These are phyloP conservation scores for Colletotrichum sublineola DNA, from an alignment of 2,329 filamentous ascomycete species.

Conservation along the genomic window DNA sequence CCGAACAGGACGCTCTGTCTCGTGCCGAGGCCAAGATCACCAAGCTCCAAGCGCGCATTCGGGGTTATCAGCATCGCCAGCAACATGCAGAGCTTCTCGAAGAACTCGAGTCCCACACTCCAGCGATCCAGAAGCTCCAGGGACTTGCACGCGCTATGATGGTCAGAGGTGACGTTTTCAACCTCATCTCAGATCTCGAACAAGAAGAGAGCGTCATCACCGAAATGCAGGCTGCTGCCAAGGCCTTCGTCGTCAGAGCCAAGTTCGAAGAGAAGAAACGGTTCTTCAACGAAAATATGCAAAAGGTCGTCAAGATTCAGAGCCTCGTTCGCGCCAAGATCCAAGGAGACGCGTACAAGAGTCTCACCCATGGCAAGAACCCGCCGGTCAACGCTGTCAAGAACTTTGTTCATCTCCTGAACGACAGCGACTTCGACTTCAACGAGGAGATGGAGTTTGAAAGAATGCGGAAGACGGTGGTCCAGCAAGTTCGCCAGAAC, in stretches of 20 bases:
- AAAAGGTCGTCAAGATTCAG: conserved; percentile 98
- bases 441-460: conserved; percentile 99
- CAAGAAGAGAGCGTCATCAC: conserved; percentile 83
- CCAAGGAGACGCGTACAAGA: conserved; percentile 98
- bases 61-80: conserved; percentile 75
- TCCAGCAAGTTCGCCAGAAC: conserved; percentile 97
- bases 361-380: conserved; percentile 94
- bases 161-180: conserved; percentile 79
- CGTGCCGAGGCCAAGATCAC: conserved; percentile 69
- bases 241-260: conserved; percentile 79
- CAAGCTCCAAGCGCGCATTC: conserved; percentile 74
- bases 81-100: conserved; percentile 74
- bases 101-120: conserved; percentile 76
- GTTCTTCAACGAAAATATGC: conserved; percentile 96
- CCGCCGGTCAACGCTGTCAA: conserved; percentile 97
- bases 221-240: conserved; percentile 80
- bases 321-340: conserved; percentile 96
- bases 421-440: conserved; percentile 98
- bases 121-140: conserved; percentile 79
- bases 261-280: conserved; percentile 87
- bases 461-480: conserved; percentile 91
- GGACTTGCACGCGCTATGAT: conserved; percentile 83
- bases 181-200: conserved; percentile 81
- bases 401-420: conserved; percentile 96
- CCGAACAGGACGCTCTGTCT: conserved; percentile 68